These are phyloP conservation scores for Clonostachys rhizophaga DNA, from an alignment of 2,329 filamentous ascomycete genomes.

Conservation along the genomic window DNA sequence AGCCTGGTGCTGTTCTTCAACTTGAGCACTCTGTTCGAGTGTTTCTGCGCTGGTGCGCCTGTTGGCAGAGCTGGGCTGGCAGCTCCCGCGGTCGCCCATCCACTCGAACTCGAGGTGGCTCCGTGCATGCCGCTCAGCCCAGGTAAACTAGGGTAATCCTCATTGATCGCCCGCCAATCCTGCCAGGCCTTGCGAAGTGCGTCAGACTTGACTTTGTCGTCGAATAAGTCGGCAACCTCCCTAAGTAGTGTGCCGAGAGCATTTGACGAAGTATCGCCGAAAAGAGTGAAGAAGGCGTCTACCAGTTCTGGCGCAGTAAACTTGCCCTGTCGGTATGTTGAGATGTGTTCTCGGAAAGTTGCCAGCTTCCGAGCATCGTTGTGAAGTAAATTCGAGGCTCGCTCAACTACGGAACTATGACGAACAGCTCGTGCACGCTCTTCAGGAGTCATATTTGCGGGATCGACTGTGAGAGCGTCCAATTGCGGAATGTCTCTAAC, in stretches of 20 bases:
- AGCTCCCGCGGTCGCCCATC: slow-evolving; percentile 55
- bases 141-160: slow-evolving; percentile 88
- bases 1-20: slow-evolving; percentile 53
- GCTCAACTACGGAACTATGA: slow-evolving; percentile 80
- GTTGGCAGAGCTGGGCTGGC: slow-evolving; percentile 44
- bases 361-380: slow-evolving; percentile 72
- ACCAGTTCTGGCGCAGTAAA: slow-evolving; percentile 73
- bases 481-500: slow-evolving; percentile 20
- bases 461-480: slow-evolving; percentile 19
- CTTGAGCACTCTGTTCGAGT: slow-evolving; percentile 50
- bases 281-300: slow-evolving; percentile 82
- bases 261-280: slow-evolving; percentile 69
- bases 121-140: slow-evolving; percentile 66
- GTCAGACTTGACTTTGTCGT: slow-evolving; percentile 71
- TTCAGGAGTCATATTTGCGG: slow-evolving; percentile 59
- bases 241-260: slow-evolving; percentile 86
- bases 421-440: slow-evolving; percentile 77
- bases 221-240: slow-evolving; percentile 89
- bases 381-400: slow-evolving; percentile 74
- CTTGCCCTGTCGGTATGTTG: slow-evolving; percentile 67
- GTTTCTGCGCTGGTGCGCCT: slow-evolving; percentile 36
- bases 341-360: slow-evolving; percentile 76
- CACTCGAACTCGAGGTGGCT: slow-evolving; percentile 47
- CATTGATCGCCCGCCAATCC: slow-evolving; percentile 92
- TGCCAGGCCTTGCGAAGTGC: slow-evolving; percentile 81